Evolutionary conservation across 352 stramenopile species (phyloP), one percentile per base, ranked within the genome.

Genomic region (Pythium dissimile): DNA sequence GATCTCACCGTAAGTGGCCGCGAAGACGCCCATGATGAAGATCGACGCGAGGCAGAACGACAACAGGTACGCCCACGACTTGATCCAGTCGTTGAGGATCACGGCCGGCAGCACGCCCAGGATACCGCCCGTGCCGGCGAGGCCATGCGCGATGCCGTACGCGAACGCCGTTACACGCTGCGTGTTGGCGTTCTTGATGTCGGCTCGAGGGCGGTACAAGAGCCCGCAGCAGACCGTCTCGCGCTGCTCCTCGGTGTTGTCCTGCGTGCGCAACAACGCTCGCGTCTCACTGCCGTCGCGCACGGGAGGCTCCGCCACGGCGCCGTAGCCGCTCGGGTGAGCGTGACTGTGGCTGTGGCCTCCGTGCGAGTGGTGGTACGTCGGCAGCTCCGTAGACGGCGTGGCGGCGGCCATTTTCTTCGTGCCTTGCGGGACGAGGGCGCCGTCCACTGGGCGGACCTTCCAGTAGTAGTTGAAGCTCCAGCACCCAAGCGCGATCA

Each of bases 1-100:
- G 50, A 73, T 32, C 45, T 81, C 73, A 23, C 89, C 84, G 62
- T 94, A 96, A 0, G 80, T 55, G 4, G 75, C 71, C 0, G 89
- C 81, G 70, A 96, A 97, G 4, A 73, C 69, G 38, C 86, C 87
- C 84, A 97, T 96, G 24, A 89, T 88, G 37, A 96, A 63, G 49
- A 88, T 96, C 46, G 70, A 89, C n/a, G 74, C 79, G 9, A 87
- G 26, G 56, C 86, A 96, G 69, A 96, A 96, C 21, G 77, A 81
- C 6, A 74, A 56, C 18, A 97, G 57, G 66, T 96, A 97, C 21
- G 85, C 60, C 26, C 67, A 65, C 18, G 80, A 88, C 31, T 87
- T 71, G 49, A 58, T 54, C 58, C 61, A 75, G 59, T 91, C 67
- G 52, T 88, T 74, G 26, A 94, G 60, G 42, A 92, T 73, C 15